These are phyloP conservation scores for Gynochthodes officinalis DNA, from an alignment of 257 asterid genomes.

Conservation along the genomic window DNA sequence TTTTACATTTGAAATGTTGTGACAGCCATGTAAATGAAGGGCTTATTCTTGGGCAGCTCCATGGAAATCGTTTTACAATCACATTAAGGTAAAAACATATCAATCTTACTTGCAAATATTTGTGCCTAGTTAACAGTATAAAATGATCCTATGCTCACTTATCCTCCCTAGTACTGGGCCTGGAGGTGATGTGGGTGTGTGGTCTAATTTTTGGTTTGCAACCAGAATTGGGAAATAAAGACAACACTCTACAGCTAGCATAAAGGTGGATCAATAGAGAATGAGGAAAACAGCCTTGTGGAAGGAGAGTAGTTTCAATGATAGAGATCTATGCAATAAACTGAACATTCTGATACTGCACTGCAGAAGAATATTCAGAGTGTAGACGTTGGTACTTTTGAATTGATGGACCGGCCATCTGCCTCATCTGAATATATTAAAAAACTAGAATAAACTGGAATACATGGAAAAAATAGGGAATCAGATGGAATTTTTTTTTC, in stretches of 20 bases:
- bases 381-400: too few relatives aligned
- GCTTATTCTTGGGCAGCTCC: slow-evolving; percentile 87
- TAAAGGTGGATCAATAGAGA: not conserved
- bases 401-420: too few relatives aligned
- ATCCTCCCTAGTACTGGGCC: not conserved
- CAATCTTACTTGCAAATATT: not conserved
- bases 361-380: not conserved
- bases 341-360: not conserved
- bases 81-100: slow-evolving; percentile 57
- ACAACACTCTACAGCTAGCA: not conserved
- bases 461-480: too few relatives aligned
- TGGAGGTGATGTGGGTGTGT: not conserved
- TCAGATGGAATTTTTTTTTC: too few relatives aligned
- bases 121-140: not conserved
- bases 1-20: slow-evolving; percentile 17
- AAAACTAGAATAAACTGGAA: too few relatives aligned
- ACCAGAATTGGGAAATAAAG: not conserved
- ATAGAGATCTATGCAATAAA: not conserved
- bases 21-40: slow-evolving; percentile 86
- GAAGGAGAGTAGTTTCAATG: not conserved
- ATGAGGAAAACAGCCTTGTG: not conserved
- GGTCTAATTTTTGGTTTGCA: not conserved
- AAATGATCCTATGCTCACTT: not conserved
- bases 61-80: slow-evolving; percentile 85
- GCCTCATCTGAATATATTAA: too few relatives aligned